These are phyloP conservation scores for Fraxinus quadrangulata DNA, from an alignment of 257 asterid species.

Conservation along the genomic window DNA sequence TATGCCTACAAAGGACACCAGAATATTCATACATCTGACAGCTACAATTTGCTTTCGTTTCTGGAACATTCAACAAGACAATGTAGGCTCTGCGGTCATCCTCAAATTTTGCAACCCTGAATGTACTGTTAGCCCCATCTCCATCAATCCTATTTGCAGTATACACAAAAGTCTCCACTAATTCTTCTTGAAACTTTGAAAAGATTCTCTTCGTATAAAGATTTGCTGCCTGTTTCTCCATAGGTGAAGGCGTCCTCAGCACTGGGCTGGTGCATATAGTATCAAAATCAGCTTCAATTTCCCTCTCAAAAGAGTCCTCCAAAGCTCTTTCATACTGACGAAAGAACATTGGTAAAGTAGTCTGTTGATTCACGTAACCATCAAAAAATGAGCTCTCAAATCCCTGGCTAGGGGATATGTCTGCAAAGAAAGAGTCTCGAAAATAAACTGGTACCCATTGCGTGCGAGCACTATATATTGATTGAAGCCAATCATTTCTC, in stretches of 20 bases:
- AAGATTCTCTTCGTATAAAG: slow-evolving; percentile 74
- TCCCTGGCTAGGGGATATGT: slow-evolving; percentile 51
- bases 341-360: slow-evolving; percentile 85
- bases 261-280: slow-evolving; percentile 67
- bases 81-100: slow-evolving; percentile 67
- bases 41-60: slow-evolving; percentile 77
- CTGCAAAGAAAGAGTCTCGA: slow-evolving; percentile 79
- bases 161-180: slow-evolving; percentile 91
- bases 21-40: slow-evolving; percentile 87
- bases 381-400: slow-evolving; percentile 72
- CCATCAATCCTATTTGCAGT: slow-evolving; percentile 86
- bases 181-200: slow-evolving; percentile 81
- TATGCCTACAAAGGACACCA: slow-evolving; percentile 87
- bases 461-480: slow-evolving; percentile 64
- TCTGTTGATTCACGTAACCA: slow-evolving; percentile 83
- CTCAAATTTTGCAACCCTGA: slow-evolving; percentile 91
- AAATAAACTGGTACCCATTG: slow-evolving; percentile 92
- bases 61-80: slow-evolving; percentile 62
- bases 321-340: slow-evolving; percentile 88
- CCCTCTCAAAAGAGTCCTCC: slow-evolving; percentile 74
- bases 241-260: slow-evolving; percentile 90
- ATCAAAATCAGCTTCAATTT: slow-evolving; percentile 82
- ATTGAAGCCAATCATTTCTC: slow-evolving; percentile 84
- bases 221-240: slow-evolving; percentile 88
- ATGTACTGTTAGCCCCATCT: slow-evolving; percentile 61